phyloP scores from a whole-genome alignment of 305 asterid genomes.

The Euphrasia arctica region DNA sequence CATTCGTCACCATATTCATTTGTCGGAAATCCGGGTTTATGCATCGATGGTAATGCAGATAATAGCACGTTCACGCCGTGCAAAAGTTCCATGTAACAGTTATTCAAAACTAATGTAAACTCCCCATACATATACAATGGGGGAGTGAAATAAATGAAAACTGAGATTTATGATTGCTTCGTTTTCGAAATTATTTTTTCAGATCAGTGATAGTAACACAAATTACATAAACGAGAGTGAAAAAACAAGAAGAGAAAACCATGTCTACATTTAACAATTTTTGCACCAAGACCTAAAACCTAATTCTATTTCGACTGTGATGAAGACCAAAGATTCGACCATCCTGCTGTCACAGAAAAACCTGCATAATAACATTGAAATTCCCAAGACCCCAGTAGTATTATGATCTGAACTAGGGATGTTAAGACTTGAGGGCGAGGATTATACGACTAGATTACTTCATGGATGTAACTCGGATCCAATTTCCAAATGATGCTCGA shows the following conservation, averaged over 20 bases:
- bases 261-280: neutral
- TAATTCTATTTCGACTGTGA: too few relatives aligned
- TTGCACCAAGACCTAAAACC: too few relatives aligned
- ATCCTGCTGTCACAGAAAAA: conserved; percentile 14
- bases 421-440: neutral
- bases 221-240: too few relatives aligned
- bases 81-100: neutral
- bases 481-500: conserved; percentile 28
- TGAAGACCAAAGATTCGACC: conserved; percentile 1
- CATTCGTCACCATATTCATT: conserved; percentile 60
- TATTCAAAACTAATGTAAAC: too few relatives aligned
- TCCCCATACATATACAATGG: too few relatives aligned
- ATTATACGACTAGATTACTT: neutral
- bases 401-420: conserved; percentile 15
- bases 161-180: too few relatives aligned
- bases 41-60: conserved; percentile 42
- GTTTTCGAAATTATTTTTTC: too few relatives aligned
- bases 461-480: conserved; percentile 12
- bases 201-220: too few relatives aligned
- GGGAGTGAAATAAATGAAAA: too few relatives aligned
- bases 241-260: too few relatives aligned
- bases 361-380: conserved; percentile 34
- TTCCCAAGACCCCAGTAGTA: conserved; percentile 18
- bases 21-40: conserved; percentile 48
- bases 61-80: conserved; percentile 40